phyloP scores from a whole-genome alignment of 352 stramenopile genomes.

The Phytophthora citricola region DNA sequence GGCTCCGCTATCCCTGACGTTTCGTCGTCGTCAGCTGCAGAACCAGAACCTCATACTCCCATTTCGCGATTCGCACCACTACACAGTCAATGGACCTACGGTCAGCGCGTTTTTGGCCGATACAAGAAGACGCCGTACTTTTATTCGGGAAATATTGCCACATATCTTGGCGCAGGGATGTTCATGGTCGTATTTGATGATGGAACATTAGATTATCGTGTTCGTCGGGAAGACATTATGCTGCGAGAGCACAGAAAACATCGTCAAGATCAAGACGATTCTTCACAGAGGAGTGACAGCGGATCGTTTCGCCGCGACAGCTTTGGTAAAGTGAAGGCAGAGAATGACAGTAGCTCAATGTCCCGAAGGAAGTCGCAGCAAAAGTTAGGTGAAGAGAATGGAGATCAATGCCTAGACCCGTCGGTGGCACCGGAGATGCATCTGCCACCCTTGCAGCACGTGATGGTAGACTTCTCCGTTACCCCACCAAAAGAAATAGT shows the following conservation, averaged over 20 bases:
- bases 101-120: conserved; percentile 66
- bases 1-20: not conserved
- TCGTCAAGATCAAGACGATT: conserved; percentile 1
- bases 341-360: not conserved
- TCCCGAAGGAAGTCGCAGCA: conserved; percentile 9
- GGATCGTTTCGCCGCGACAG: conserved; percentile 14
- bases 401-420: conserved; percentile 2
- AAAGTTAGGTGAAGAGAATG: conserved; percentile 4
- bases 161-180: conserved; percentile 64
- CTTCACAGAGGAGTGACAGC: conserved; percentile 6
- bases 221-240: conserved; percentile 74
- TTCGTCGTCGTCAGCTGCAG: not conserved
- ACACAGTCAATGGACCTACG: conserved; percentile 65
- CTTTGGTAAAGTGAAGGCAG: conserved; percentile 3
- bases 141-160: conserved; percentile 81
- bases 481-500: conserved; percentile 43
- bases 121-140: conserved; percentile 82
- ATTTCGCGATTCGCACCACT: conserved; percentile 58
- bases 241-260: conserved; percentile 34
- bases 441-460: conserved; percentile 28
- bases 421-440: conserved; percentile 20
- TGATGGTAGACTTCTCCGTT: conserved; percentile 64
- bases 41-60: not conserved
- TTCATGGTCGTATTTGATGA: conserved; percentile 89
- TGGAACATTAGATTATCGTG: conserved; percentile 72